Evolutionary conservation across 192 early-diverging fungal genomes (phyloP).

Genomic region (Umbelopsis sp.): DNA sequence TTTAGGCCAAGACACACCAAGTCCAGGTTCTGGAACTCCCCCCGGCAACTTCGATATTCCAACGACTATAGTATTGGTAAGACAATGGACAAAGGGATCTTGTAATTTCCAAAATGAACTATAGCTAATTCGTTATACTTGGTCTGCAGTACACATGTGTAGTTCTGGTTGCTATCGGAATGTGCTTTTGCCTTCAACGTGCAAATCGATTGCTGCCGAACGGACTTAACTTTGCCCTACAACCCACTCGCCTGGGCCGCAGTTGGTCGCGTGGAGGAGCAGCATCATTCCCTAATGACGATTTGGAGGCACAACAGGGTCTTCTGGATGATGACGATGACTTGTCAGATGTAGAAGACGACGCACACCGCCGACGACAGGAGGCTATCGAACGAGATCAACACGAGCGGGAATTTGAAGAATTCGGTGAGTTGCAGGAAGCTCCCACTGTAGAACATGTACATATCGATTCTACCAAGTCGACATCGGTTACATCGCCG

Average conservation of each 20-base stretch:
- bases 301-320: neutral
- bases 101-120: too few relatives aligned
- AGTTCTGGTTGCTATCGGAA: neutral
- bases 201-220: slow-evolving; percentile 1
- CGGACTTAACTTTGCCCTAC: slow-evolving; percentile 3
- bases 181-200: slow-evolving; percentile 8
- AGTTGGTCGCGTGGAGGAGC: neutral
- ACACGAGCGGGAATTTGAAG: neutral
- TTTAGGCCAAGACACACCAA: slow-evolving; percentile 2
- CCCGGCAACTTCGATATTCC: slow-evolving; percentile 16
- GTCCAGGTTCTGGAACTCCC: slow-evolving; percentile 13
- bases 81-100: neutral
- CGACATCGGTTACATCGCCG: neutral
- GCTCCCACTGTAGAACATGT: neutral
- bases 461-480: neutral
- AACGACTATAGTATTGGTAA: slow-evolving; percentile 14
- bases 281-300: slow-evolving; percentile 3
- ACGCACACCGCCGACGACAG: neutral
- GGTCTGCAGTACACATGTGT: neutral
- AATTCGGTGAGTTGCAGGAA: slow-evolving; percentile 5
- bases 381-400: neutral
- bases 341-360: neutral
- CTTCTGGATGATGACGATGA: neutral
- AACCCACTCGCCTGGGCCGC: neutral
- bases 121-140: neutral